Base-by-base conservation (phyloP, 169 alveolate genomes). In the Plasmodium blacklocki region DNA sequence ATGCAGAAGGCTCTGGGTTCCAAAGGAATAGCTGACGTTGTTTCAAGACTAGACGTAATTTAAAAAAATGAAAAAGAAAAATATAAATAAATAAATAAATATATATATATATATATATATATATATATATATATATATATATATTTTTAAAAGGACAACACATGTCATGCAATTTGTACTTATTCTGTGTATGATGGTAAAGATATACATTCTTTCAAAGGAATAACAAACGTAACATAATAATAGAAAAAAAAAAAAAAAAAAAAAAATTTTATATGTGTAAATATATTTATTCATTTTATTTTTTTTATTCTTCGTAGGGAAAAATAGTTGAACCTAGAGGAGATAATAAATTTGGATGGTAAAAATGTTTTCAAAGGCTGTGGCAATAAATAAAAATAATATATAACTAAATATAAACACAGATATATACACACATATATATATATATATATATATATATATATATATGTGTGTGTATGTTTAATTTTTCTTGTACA, bases 111-210 rank as follows among this genome's bases (percentile, higher is more conserved):
- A 9, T 49, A 15, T 70, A 26, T 64, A n/a, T n/a, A n/a, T n/a
- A n/a, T n/a, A n/a, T n/a, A n/a, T n/a, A n/a, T n/a, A n/a, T n/a
- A n/a, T n/a, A n/a, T n/a, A n/a, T n/a, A n/a, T n/a, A n/a, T n/a
- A n/a, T n/a, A n/a, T 18, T 47, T 15, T 19, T 26, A 9, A n/a
- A 21, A 80, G 90, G 54, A 80, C 19, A 12, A 67, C 52, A 67
- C 52, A 26, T 80, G 90, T 4, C 83, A 80, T 9, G 90, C 73
- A 19, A 54, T 80, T 26, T 80, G 90, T 43, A 80, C 68, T 43
- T 80, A 80, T 52, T 80, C 90, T 18, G 49, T 68, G 52, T 80
- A 54, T 72, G 83, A 80, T 43, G 90, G 90, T 11, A 32, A 50
- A 45, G 15, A 66, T 7, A 14, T 67, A 50, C 29, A 29, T n/a